Conservation (phyloP, 768 basidiomycete genomes). For the Nidula microcarpa region DNA sequence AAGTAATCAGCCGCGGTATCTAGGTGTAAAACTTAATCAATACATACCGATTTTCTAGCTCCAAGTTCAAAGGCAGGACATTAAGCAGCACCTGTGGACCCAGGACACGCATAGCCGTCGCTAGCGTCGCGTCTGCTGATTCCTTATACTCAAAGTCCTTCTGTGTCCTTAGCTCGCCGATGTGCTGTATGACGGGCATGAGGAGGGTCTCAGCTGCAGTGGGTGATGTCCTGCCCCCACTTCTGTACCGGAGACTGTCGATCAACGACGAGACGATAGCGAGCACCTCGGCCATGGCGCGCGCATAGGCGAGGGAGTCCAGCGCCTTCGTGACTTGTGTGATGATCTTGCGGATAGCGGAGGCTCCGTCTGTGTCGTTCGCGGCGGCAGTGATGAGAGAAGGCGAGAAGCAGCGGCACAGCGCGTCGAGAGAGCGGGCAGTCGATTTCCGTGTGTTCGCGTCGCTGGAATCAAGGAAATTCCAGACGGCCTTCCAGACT, state of each 20-base stretch:
- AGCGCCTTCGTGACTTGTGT: constrained; percentile 63
- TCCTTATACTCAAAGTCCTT: constrained; percentile 92
- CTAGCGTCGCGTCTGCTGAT: constrained; percentile 74
- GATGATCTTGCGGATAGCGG: constrained; percentile 62
- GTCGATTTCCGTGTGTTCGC: constrained; percentile 57
- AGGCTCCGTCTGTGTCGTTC: constrained; percentile 41
- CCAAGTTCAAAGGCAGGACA: constrained; percentile 81
- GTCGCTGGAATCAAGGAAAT: constrained; percentile 73
- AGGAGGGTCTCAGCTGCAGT: constrained; percentile 72
- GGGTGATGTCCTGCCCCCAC: constrained; percentile 29
- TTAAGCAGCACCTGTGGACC: constrained; percentile 80
- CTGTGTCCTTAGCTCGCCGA: constrained; percentile 71
- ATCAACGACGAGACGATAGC: constrained; percentile 69
- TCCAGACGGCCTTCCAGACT: constrained; percentile 76
- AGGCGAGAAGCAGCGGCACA: constrained; percentile 71
- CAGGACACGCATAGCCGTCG: constrained; percentile 77
- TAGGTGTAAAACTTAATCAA: neutral
- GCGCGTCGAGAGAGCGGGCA: constrained; percentile 55
- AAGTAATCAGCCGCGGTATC: neutral
- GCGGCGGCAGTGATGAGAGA: constrained; percentile 54
- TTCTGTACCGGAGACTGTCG: constrained; percentile 51
- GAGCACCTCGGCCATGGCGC: constrained; percentile 79
- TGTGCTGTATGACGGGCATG: constrained; percentile 61
- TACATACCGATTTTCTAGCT: constrained; percentile 73
- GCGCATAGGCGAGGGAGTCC: constrained; percentile 68